Evolutionary conservation across 345 rosid genomes (phyloP).

Genomic region (Salix arbutifolia): DNA sequence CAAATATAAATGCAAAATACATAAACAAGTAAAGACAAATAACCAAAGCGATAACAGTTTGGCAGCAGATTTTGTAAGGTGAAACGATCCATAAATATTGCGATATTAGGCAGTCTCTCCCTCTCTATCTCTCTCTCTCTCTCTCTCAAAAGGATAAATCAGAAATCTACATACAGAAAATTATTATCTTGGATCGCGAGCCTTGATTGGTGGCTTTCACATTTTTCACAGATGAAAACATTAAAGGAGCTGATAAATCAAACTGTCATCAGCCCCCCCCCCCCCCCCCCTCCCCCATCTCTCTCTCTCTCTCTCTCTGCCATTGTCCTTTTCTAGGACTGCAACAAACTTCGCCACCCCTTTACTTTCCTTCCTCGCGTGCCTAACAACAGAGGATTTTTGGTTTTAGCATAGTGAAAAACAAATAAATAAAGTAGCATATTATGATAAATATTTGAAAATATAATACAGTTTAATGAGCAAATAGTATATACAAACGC

Average conservation of each 20-base stretch:
- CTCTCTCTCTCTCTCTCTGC: not conserved
- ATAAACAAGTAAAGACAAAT: not conserved
- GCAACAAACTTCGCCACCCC: not conserved
- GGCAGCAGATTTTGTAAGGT: not conserved
- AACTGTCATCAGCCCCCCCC: not conserved
- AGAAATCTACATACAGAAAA: not conserved
- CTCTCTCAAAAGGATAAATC: not conserved
- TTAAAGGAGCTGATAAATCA: not conserved
- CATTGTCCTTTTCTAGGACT: not conserved
- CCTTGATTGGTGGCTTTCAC: constrained; percentile 34
- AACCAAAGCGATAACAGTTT: not conserved
- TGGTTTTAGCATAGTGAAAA: too few species aligned
- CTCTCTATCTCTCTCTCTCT: not conserved
- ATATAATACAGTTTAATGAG: too few species aligned
- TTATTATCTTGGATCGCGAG: constrained; percentile 32
- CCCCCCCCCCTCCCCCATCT: not conserved
- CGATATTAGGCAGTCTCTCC: not conserved
- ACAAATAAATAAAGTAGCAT: too few species aligned
- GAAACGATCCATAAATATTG: not conserved
- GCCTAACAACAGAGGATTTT: not conserved
- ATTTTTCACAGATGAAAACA: constrained; percentile 1
- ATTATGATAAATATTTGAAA: too few species aligned
- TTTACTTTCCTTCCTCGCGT: not conserved
- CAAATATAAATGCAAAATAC: constrained; percentile 4
- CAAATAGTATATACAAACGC: too few species aligned